A percentile compares a stretch with the other conserved stretches of the same genome.
These are phyloP conservation scores for Tuctoria greenei DNA, from an alignment of 176 grass and related monocot genomes.

Conservation along the genomic window DNA sequence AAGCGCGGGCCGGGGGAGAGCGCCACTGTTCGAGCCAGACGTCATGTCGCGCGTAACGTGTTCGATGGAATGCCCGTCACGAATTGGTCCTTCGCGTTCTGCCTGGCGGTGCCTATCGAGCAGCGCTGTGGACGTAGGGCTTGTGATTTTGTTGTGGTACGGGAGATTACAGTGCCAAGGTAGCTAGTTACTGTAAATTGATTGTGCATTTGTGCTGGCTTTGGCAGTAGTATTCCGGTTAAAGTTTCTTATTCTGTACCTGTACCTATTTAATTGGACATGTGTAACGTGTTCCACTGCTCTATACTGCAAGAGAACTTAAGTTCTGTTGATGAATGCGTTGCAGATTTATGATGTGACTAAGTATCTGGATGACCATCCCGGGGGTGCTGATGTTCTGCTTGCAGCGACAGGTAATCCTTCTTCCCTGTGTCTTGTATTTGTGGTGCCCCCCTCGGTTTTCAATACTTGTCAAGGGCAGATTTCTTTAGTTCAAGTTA, in stretches of 20 bases:
- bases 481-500: not conserved
- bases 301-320: not conserved
- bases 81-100: not conserved
- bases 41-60: not conserved
- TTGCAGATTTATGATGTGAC: constrained; percentile 89
- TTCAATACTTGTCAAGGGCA: not conserved
- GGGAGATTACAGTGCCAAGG: not conserved
- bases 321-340: not conserved
- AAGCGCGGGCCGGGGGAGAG: not conserved
- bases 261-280: not conserved
- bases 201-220: too few relatives aligned
- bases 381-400: constrained; percentile 78
- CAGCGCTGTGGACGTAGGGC: not conserved
- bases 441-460: not conserved
- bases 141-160: not conserved
- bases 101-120: not conserved
- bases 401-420: constrained; percentile 56
- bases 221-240: too few relatives aligned
- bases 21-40: not conserved
- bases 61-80: constrained; percentile 38
- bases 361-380: constrained; percentile 90
- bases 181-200: not conserved
- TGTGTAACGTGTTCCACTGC: not conserved
- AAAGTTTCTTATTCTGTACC: not conserved
- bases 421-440: not conserved